phyloP scores from a whole-genome alignment of 2,329 filamentous ascomycete genomes.

The Trichophaea hybrida region DNA sequence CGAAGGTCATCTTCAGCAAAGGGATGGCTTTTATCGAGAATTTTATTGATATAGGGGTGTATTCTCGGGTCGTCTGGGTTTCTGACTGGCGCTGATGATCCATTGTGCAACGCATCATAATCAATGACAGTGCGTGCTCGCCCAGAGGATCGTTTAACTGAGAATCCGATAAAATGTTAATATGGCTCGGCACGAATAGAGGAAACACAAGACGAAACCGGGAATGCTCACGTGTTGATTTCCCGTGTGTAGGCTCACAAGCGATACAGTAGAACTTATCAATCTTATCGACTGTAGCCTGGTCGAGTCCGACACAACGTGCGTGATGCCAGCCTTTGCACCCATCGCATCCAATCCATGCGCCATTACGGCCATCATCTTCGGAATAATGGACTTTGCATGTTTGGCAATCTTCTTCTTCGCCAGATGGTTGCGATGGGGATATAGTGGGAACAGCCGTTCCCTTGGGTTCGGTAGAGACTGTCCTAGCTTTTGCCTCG shows the following conservation, averaged over 20 bases:
- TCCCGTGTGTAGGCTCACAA: constrained; percentile 46
- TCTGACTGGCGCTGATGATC: constrained; percentile 40
- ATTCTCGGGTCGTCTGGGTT: constrained; percentile 49
- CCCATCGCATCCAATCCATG: constrained; percentile 54
- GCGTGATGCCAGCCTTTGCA: constrained; percentile 57
- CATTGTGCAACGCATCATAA: constrained; percentile 53
- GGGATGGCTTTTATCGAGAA: constrained; percentile 49
- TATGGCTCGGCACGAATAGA: constrained; percentile 23
- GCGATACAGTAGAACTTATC: constrained; percentile 52
- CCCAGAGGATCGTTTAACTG: constrained; percentile 47
- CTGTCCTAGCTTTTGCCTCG: neutral
- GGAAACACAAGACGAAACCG: constrained; percentile 28
- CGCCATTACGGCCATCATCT: constrained; percentile 41
- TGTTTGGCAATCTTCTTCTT: constrained; percentile 19
- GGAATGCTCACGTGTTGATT: constrained; percentile 40
- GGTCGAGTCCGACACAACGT: constrained; percentile 50
- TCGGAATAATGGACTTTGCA: constrained; percentile 18
- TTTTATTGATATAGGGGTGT: constrained; percentile 53
- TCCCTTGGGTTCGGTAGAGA: neutral
- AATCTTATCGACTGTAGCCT: constrained; percentile 48
- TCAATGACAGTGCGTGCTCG: constrained; percentile 52
- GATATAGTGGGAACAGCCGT: neutral
- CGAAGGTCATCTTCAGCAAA: constrained; percentile 49
- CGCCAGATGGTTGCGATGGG: neutral
- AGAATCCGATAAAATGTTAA: constrained; percentile 19